Evolutionary conservation across 2,329 filamentous ascomycete genomes (phyloP).

Genomic region (Aureobasidium subglaciale): DNA sequence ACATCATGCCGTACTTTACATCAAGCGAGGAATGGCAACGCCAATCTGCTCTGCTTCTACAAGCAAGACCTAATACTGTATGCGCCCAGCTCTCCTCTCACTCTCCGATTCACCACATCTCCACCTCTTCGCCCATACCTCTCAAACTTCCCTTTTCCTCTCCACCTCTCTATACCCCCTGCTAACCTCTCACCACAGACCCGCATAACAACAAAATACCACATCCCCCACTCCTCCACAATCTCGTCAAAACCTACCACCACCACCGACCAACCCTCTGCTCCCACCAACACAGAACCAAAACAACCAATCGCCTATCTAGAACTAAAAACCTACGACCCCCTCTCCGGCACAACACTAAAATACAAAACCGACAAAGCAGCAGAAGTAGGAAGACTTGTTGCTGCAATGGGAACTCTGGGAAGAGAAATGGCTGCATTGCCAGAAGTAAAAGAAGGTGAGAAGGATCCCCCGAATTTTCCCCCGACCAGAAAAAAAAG

Average conservation of each 20-base stretch:
- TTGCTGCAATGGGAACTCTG: constrained; percentile 68
- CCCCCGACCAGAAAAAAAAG: too few species aligned
- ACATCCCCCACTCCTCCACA: constrained; percentile 43
- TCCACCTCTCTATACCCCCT: neutral
- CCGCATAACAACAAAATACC: constrained; percentile 88
- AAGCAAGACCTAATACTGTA: constrained; percentile 81
- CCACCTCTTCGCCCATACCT: neutral
- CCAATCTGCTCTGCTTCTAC: constrained; percentile 75
- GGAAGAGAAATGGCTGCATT: constrained; percentile 55
- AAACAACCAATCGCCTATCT: constrained; percentile 61
- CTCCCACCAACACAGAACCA: constrained; percentile 15
- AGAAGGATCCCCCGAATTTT: too few species aligned
- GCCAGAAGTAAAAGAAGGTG: constrained; percentile 34
- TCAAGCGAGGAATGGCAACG: constrained; percentile 88
- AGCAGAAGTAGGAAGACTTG: constrained; percentile 77
- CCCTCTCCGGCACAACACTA: constrained; percentile 69
- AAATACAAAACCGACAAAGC: constrained; percentile 91
- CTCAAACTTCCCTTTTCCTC: neutral
- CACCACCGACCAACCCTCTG: constrained; percentile 3
- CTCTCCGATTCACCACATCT: neutral
- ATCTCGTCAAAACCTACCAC: constrained; percentile 21
- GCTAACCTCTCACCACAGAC: constrained; percentile 50
- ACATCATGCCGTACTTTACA: constrained; percentile 61
- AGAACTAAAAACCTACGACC: constrained; percentile 83
- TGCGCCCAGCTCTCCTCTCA: constrained; percentile 22